These are phyloP conservation scores for Lepidium africanum DNA, from an alignment of 345 rosid genomes.

Conservation along the genomic window DNA sequence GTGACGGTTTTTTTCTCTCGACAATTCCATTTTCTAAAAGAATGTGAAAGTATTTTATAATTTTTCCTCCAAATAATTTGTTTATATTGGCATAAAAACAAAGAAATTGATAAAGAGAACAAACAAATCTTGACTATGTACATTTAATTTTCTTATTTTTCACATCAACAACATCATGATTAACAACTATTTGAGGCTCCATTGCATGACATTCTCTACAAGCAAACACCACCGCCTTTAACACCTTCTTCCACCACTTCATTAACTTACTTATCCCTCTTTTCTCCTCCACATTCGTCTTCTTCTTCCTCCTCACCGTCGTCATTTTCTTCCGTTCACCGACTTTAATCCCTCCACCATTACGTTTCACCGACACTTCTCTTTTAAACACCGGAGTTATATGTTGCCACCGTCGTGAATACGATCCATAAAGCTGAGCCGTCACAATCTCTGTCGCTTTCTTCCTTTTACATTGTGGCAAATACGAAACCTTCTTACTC, in stretches of 20 bases:
- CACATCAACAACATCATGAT: neutral
- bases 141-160: constrained; percentile 9
- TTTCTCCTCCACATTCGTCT: neutral
- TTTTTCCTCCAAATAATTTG: neutral
- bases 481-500: constrained; percentile 17
- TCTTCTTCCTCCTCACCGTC: neutral
- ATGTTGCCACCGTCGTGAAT: constrained; percentile 65
- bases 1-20: too few species aligned
- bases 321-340: constrained; percentile 14
- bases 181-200: constrained; percentile 41
- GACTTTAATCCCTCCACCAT: constrained; percentile 23
- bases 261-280: constrained; percentile 11
- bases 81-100: neutral
- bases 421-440: constrained; percentile 47
- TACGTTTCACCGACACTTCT: constrained; percentile 37
- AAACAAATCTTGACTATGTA: neutral
- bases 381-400: constrained; percentile 48
- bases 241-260: constrained; percentile 42
- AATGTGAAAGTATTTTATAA: too few species aligned
- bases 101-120: neutral
- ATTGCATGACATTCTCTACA: constrained; percentile 81
- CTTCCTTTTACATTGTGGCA: constrained; percentile 26
- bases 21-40: too few species aligned
- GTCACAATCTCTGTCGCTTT: constrained; percentile 45
- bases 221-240: constrained; percentile 45